Evolutionary conservation across 2,329 filamentous ascomycete species (phyloP), one percentile per base, ranked within the genome.

Genomic region (Aspergillus sp.): DNA sequence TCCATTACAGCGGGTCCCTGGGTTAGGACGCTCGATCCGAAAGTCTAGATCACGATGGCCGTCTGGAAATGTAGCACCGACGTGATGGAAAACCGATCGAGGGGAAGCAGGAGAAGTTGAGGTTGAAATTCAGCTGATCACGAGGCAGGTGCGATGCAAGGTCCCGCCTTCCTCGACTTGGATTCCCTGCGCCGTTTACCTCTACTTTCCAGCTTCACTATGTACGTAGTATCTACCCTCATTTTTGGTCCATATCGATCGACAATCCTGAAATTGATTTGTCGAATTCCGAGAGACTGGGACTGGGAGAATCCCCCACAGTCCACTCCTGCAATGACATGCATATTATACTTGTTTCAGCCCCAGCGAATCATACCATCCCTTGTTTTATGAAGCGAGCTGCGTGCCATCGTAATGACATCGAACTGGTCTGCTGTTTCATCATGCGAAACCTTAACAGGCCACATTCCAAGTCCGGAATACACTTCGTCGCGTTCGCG

Each of bases 1-100:
- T 66, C 59, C 69, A 73, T 73, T 20, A 5, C 57, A 50, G 17
- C 22, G 8, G n/a, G 30, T 19, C 27, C 33, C 30, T 19, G 20
- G 34, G 22, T 44, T 17, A 27, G 15, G 34, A 3, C 15, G 6
- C 17, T 17, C 40, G 22, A 20, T 24, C 24, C 17, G 17, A 40
- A 40, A 40, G 17, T 7, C 34, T 24, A 20, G 20, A 20, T 19
- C n/a, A 39, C 34, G 17, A n/a, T 11, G 22, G 15, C 15, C 45
- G 37, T 37, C 20, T 45, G 33, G 13, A 19, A n/a, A 13, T 8
- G 34, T 13, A 39, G 17, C 13, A 5, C 13, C 19, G 33, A 17
- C 15, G 19, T 15, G 37, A 33, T 22, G 51, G 30, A 46, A 30
- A 50, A 15, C 12, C 5, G 33, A 30, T 30, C 11, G 20, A 45